Conservation (phyloP, 2,329 filamentous ascomycete species). For the Colletotrichum lupini region DNA sequence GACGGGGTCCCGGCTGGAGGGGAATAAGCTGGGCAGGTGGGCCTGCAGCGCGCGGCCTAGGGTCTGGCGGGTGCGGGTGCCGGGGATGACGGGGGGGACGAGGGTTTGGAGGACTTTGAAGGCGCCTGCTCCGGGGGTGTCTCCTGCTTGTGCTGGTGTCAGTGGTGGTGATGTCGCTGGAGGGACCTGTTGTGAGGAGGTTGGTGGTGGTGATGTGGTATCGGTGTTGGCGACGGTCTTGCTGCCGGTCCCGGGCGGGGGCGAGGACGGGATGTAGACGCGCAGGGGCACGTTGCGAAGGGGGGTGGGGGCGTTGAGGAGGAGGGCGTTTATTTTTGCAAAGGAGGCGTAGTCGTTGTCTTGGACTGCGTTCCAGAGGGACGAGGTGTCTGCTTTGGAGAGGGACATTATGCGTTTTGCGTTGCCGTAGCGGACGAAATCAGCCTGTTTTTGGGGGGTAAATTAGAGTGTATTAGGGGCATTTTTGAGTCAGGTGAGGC, state of each 20-base stretch:
- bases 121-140: conserved; percentile 54
- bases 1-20: conserved; percentile 84
- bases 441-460: conserved; percentile 63
- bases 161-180: conserved; percentile 32
- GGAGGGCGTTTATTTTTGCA: conserved; percentile 77
- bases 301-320: conserved; percentile 79
- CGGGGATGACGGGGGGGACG: conserved; percentile 60
- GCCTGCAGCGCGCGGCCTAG: conserved; percentile 82
- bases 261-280: conserved; percentile 81
- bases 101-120: conserved; percentile 83
- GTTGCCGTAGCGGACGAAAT: conserved; percentile 88
- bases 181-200: too few species aligned
- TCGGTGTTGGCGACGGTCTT: background rate
- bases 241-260: conserved; percentile 45
- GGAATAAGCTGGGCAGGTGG: conserved; percentile 85
- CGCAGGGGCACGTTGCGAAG: conserved; percentile 88
- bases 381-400: conserved; percentile 84
- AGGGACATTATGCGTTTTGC: conserved; percentile 91
- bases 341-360: conserved; percentile 81
- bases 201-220: conserved; percentile 21
- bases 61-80: conserved; percentile 55
- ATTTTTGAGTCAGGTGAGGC: background rate
- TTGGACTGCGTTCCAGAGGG: conserved; percentile 84
- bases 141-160: background rate
- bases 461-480: background rate